Evolutionary conservation across 1,284 basidiomycete species (phyloP).

Genomic region (Boletus semigastroideus): DNA sequence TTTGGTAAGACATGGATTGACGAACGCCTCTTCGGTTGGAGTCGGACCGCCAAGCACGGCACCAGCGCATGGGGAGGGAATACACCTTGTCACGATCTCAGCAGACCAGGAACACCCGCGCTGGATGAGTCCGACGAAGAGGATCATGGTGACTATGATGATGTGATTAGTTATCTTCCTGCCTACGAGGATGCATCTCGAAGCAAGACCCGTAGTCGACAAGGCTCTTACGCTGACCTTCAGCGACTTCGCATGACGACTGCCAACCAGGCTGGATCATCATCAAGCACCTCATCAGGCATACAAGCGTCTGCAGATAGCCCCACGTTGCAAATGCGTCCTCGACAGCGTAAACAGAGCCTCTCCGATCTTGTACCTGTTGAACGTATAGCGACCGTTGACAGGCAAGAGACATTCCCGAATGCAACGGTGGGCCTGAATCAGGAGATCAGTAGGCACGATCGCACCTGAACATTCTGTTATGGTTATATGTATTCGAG

Average conservation of each 20-base stretch:
- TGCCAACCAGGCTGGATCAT: conserved; percentile 10
- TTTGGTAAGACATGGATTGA: conserved; percentile 78
- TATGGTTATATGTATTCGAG: conserved; percentile 9
- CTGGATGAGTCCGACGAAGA: conserved; percentile 75
- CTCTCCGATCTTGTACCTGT: conserved; percentile 65
- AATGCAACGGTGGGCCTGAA: conserved; percentile 66
- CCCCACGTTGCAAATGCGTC: conserved; percentile 48
- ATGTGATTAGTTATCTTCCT: conserved; percentile 65
- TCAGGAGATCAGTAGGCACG: conserved; percentile 51
- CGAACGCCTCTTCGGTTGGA: conserved; percentile 93
- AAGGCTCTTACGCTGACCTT: conserved; percentile 76
- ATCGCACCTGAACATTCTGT: conserved; percentile 21
- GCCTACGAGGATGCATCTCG: conserved; percentile 45
- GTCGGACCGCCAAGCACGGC: conserved; percentile 64
- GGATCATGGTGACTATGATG: conserved; percentile 78
- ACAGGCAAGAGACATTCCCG: conserved; percentile 49
- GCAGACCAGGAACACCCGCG: conserved; percentile 65
- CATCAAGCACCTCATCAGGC: conserved; percentile 17
- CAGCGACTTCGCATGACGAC: conserved; percentile 59
- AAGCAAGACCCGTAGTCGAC: conserved; percentile 59
- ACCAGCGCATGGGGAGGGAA: conserved; percentile 75
- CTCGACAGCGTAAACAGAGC: conserved; percentile 57
- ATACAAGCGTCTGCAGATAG: conserved; percentile 31
- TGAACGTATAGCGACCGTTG: conserved; percentile 56
- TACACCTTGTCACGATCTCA: conserved; percentile 54